Conservation (phyloP, 805 yeast genomes). For the Starmerella apis region DNA sequence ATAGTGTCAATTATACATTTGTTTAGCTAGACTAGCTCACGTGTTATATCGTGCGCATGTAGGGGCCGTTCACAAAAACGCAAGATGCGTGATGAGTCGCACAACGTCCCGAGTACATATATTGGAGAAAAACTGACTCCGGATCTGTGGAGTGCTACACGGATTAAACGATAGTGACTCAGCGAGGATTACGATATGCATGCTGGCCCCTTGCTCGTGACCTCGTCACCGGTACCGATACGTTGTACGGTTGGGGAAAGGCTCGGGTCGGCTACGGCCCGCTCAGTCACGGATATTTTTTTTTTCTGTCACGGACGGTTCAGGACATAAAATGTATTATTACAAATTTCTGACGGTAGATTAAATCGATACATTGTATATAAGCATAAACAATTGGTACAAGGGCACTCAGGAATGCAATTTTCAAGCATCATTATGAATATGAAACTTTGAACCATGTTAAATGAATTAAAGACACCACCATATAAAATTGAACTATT, state of each 20-base stretch:
- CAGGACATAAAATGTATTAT: too few relatives aligned
- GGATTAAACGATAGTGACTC: neutral
- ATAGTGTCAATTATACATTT: neutral
- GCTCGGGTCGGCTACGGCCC: neutral
- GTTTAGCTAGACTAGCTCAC: neutral
- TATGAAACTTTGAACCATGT: neutral
- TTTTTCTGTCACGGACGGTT: too few relatives aligned
- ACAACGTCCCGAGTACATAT: neutral
- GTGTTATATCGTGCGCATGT: neutral
- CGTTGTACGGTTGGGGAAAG: neutral
- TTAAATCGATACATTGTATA: neutral
- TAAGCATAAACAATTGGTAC: too few relatives aligned
- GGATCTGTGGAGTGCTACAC: neutral
- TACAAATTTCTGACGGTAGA: too few relatives aligned
- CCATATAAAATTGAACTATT: too few relatives aligned
- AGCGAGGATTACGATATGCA: neutral
- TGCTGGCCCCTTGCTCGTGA: neutral
- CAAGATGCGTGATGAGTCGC: neutral
- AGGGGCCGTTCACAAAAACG: neutral
- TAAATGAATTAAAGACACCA: too few relatives aligned
- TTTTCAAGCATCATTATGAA: too few relatives aligned
- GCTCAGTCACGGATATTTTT: neutral
- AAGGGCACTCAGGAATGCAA: too few relatives aligned
- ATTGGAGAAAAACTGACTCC: neutral
- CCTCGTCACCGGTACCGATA: neutral